Evolutionary conservation across 192 early-diverging fungal species (phyloP).

Genomic region (Chytriomyces hyalinus): DNA sequence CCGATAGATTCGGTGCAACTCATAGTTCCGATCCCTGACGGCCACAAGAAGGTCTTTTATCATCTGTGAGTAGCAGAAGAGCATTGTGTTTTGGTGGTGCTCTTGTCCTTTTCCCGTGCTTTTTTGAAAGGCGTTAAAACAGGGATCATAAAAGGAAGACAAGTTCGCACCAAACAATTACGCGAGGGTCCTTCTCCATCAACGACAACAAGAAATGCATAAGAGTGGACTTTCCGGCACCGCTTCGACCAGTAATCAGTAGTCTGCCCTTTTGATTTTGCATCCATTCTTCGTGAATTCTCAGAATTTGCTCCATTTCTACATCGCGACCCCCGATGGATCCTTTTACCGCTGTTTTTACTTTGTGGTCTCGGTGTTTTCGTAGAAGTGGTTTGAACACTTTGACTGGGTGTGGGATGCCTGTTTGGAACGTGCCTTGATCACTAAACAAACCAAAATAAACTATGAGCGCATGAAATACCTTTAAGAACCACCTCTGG

Average conservation of each 20-base stretch:
- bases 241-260: neutral
- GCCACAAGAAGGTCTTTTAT: neutral
- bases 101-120: neutral
- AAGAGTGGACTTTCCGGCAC: neutral
- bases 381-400: neutral
- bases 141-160: neutral
- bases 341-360: neutral
- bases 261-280: neutral
- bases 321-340: neutral
- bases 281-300: neutral
- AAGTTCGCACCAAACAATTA: neutral
- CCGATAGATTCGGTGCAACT: no score
- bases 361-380: neutral
- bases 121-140: neutral
- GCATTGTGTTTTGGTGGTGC: conserved; percentile 1
- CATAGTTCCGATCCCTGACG: no score
- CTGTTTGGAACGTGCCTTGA: neutral
- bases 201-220: neutral
- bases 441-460: no score
- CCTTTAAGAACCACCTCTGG: neutral
- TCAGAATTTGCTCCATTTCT: neutral
- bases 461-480: no score
- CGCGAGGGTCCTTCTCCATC: neutral
- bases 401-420: conserved; percentile 11
- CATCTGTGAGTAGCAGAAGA: neutral